Evolutionary conservation across 148 eudicot species (phyloP), one percentile per base, ranked within the genome.

Genomic region (Tetragonia tetragonoides): DNA sequence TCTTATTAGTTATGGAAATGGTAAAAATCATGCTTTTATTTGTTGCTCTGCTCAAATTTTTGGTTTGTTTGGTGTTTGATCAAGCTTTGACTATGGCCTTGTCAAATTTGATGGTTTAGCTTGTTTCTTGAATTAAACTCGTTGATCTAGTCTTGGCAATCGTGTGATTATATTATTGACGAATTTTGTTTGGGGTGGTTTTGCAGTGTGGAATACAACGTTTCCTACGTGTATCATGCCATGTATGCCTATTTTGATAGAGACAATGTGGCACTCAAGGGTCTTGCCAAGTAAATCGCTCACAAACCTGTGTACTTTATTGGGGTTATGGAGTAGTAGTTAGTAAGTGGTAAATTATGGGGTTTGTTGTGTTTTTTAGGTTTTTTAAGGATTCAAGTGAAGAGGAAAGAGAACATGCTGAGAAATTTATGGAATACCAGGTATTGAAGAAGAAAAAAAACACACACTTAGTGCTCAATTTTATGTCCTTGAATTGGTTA

Each of bases 371-470:
- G 42, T 20, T 38, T 74, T 0, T 40, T 66, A 95, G 99, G 80
- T 95, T 95, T 77, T 95, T 92, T 76, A 90, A 89, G 87, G 96
- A 95, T 74, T 91, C 97, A 0, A 95, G 99, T 78, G 89, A 82
- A 74, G 99, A 95, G 84, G 97, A 95, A 84, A 88, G 99, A 75
- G 96, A 80, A 24, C 99, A 95, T 74, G 97, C 99, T 64, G 97
- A 95, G 81, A 91, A 92, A 79, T 86, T 95, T 0, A 95, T 95
- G 99, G 92, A 92, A 81, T 92, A 95, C 76, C 99, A 95, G 97
- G 99, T 95, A 77, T 21, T 69, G 40, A 5, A 3, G n/a, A 5
- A 7, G 4, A 0, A 9, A 10, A 6, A 12, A 24, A 16, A 9
- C 4, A 17, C 0, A 11, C 28, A 66, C n/a, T 12, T 2, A 47